Evolutionary conservation across 345 rosid species (phyloP).

Genomic region (Angophora floribunda): DNA sequence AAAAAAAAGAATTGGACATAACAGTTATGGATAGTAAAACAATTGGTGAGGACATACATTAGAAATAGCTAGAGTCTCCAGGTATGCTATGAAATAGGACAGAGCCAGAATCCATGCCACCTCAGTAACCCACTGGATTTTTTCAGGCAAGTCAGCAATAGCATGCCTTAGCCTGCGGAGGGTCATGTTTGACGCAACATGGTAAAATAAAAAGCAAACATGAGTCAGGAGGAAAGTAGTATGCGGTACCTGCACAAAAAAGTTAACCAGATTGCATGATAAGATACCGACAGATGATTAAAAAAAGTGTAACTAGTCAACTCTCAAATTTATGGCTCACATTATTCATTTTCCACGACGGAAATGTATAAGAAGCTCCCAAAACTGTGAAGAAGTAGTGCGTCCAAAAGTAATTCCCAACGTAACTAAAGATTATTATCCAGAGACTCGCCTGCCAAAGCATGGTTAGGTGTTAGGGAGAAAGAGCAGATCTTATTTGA

Average conservation of each 20-base stretch:
- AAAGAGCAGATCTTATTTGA: background rate
- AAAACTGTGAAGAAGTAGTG: constrained; percentile 94
- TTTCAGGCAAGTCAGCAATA: constrained; percentile 56
- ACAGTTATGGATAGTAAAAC: background rate
- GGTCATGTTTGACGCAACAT: constrained; percentile 83
- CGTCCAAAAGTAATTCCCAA: constrained; percentile 98
- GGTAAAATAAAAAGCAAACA: constrained; percentile 93
- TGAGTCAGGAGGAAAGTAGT: constrained; percentile 91
- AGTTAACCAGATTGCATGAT: background rate
- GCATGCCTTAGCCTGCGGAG: constrained; percentile 74
- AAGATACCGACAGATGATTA: background rate
- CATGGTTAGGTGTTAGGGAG: background rate
- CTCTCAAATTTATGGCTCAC: constrained; percentile 29
- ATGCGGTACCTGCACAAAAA: constrained; percentile 76
- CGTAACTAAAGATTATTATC: constrained; percentile 85
- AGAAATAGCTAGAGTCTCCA: constrained; percentile 89
- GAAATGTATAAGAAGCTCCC: constrained; percentile 98
- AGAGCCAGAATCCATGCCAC: constrained; percentile 88
- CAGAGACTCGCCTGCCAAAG: constrained; percentile 78
- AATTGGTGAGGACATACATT: constrained; percentile 46
- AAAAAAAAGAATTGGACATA: background rate
- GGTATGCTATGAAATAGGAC: constrained; percentile 90
- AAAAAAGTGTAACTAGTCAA: background rate
- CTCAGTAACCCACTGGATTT: constrained; percentile 55
- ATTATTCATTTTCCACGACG: constrained; percentile 97